Evolutionary conservation across 805 yeast genomes (phyloP).

Genomic region (Metschnikowia aberdeeniae): DNA sequence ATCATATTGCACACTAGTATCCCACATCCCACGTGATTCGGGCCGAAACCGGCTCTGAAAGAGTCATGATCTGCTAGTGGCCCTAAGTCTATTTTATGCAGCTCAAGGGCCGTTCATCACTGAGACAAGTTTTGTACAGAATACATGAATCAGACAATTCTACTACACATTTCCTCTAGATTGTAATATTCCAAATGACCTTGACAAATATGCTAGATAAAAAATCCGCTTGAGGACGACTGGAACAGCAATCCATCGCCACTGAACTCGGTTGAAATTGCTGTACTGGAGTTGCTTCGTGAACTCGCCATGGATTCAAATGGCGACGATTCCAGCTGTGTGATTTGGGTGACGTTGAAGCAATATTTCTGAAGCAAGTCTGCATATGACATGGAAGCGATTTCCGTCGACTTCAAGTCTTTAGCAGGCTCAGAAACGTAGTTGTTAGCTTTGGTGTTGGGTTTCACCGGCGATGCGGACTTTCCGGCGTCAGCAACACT

Average conservation of each 20-base stretch:
- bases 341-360: constrained; percentile 26
- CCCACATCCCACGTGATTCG: too few relatives aligned
- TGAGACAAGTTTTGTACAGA: too few relatives aligned
- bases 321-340: constrained; percentile 4
- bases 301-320: constrained; percentile 7
- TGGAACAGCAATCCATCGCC: constrained; percentile 29
- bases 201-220: constrained; percentile 16
- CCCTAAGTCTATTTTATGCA: too few relatives aligned
- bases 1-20: too few relatives aligned
- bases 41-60: too few relatives aligned
- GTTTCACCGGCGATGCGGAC: too few relatives aligned
- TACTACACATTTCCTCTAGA: too few relatives aligned
- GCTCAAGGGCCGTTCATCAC: too few relatives aligned
- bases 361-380: constrained; percentile 35
- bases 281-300: constrained; percentile 12
- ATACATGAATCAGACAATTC: too few relatives aligned
- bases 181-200: too few relatives aligned
- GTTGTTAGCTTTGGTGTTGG: not conserved
- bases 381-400: constrained; percentile 27
- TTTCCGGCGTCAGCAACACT: not conserved
- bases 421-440: constrained; percentile 3
- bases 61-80: too few relatives aligned
- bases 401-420: constrained; percentile 9
- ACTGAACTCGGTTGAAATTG: constrained; percentile 18
- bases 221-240: constrained; percentile 31